These are phyloP conservation scores for Davidsoniella neocaledoniae DNA, from an alignment of 2,329 filamentous ascomycete genomes.

Conservation along the genomic window DNA sequence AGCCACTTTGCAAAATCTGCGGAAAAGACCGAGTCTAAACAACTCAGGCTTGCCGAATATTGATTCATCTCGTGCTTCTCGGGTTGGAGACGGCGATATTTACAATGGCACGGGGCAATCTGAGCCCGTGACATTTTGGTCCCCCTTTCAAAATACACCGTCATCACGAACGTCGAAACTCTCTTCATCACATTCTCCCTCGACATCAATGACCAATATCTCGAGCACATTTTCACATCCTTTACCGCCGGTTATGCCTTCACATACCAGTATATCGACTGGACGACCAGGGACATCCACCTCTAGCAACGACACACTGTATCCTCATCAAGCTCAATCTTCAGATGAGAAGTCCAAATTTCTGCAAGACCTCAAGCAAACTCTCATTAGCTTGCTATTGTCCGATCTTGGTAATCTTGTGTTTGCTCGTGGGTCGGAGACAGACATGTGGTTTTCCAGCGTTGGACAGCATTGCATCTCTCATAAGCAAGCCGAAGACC, in stretches of 20 bases:
- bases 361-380: conserved; percentile 58
- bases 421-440: conserved; percentile 81
- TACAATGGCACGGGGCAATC: neutral
- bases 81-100: neutral
- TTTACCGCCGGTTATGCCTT: conserved; percentile 23
- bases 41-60: neutral
- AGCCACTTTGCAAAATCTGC: conserved; percentile 38
- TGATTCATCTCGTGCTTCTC: neutral
- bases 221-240: conserved; percentile 32
- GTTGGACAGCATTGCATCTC: conserved; percentile 50
- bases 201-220: conserved; percentile 42
- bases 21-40: conserved; percentile 19
- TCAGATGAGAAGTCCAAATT: conserved; percentile 63
- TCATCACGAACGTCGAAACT: conserved; percentile 41
- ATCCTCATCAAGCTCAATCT: conserved; percentile 34
- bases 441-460: conserved; percentile 69
- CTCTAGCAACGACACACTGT: conserved; percentile 51
- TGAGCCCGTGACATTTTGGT: conserved; percentile 57
- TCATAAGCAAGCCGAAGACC: conserved; percentile 32
- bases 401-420: conserved; percentile 81
- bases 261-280: conserved; percentile 20
- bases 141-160: conserved; percentile 57
- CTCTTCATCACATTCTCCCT: conserved; percentile 43
- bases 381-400: conserved; percentile 65
- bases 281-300: conserved; percentile 47